Percentiles rank a stretch among this genome's conserved stretches.
phyloP scores from a whole-genome alignment of 1,139 yeast genomes.

The Magnusiomyces clavatus region DNA sequence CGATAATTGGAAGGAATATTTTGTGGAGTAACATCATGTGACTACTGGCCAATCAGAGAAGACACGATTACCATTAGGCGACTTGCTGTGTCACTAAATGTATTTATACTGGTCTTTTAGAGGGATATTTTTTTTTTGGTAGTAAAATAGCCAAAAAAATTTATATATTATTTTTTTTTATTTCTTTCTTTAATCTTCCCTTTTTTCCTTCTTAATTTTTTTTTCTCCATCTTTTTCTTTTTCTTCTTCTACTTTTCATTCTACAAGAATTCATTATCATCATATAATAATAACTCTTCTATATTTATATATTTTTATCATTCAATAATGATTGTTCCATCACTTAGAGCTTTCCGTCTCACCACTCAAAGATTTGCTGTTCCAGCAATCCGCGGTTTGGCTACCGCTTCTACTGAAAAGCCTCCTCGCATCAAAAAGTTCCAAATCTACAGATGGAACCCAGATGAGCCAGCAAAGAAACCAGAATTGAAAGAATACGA shows the following conservation, averaged over 20 bases:
- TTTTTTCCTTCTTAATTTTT: background rate
- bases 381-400: conserved; percentile 15
- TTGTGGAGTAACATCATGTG: background rate
- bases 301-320: background rate
- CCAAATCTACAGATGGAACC: conserved; percentile 96
- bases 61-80: conserved; percentile 1
- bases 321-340: conserved; percentile 6
- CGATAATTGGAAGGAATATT: too few relatives aligned
- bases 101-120: background rate
- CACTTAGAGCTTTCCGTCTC: conserved; percentile 1
- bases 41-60: conserved; percentile 1
- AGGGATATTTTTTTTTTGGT: background rate
- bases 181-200: background rate
- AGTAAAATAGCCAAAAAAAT: background rate
- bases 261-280: background rate
- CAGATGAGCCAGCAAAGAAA: conserved; percentile 90
- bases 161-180: background rate
- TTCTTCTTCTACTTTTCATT: background rate
- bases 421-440: conserved; percentile 65
- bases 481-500: conserved; percentile 80
- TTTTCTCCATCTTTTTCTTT: conserved; percentile 1
- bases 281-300: background rate
- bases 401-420: conserved; percentile 22
- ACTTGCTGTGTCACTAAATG: background rate
- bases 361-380: background rate